Evolutionary conservation across 2,329 filamentous ascomycete species (phyloP).

Genomic region (Ceratocystis harringtonii): DNA sequence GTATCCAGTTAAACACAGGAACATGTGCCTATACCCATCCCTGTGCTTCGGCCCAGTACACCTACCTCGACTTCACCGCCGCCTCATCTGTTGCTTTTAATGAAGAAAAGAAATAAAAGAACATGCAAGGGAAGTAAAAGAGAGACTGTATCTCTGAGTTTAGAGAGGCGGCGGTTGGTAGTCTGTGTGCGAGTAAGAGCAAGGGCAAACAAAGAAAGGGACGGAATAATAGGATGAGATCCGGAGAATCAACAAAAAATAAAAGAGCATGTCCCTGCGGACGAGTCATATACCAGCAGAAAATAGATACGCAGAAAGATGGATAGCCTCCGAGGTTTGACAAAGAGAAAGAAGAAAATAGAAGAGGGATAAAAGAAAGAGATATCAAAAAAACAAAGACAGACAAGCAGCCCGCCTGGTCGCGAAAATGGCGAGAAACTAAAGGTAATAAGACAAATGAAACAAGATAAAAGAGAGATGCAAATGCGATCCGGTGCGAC

Average conservation of each 20-base stretch:
- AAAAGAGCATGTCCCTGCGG: conserved; percentile 12
- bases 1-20: too few species aligned
- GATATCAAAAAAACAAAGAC: neutral
- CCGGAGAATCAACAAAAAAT: neutral
- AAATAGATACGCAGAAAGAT: conserved; percentile 10
- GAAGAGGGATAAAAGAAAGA: neutral
- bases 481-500: neutral
- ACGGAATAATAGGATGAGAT: neutral
- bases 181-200: too few species aligned
- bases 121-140: too few species aligned
- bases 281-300: conserved; percentile 16
- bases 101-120: too few species aligned
- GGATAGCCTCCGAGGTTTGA: conserved; percentile 9
- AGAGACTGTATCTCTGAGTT: too few species aligned
- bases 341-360: conserved; percentile 8
- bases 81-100: too few species aligned
- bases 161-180: too few species aligned
- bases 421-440: neutral
- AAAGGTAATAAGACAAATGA: neutral
- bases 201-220: neutral
- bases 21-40: too few species aligned
- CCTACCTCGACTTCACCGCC: too few species aligned
- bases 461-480: neutral
- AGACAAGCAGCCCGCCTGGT: too few species aligned
- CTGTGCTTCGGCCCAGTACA: too few species aligned